Evolutionary conservation across 257 asterid genomes (phyloP).

Genomic region (Lycium barbarum): DNA sequence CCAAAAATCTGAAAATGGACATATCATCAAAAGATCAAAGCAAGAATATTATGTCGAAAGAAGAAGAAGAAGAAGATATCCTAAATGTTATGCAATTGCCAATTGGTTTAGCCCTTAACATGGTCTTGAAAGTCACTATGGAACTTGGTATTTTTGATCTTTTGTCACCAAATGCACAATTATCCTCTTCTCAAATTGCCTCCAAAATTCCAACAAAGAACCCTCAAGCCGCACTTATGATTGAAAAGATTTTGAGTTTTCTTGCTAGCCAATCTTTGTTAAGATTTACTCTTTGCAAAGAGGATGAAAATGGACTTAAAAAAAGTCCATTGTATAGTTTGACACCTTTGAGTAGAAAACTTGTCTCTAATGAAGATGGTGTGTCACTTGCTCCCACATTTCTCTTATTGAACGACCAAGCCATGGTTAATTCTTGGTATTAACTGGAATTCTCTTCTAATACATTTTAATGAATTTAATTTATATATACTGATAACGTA

Average conservation of each 20-base stretch:
- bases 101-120: background rate
- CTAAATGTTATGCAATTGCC: constrained; percentile 18
- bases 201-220: constrained; percentile 26
- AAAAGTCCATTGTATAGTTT: constrained; percentile 8
- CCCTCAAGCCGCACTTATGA: constrained; percentile 30
- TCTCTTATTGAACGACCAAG: constrained; percentile 18
- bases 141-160: constrained; percentile 39
- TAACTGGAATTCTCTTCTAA: background rate
- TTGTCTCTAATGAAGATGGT: constrained; percentile 7
- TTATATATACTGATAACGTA: too few relatives aligned
- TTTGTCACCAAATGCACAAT: constrained; percentile 21
- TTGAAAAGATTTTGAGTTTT: constrained; percentile 30
- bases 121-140: constrained; percentile 35
- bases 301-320: constrained; percentile 14
- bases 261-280: constrained; percentile 32
- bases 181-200: constrained; percentile 25
- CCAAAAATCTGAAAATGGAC: constrained; percentile 8
- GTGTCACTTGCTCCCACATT: constrained; percentile 18
- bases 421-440: constrained; percentile 28
- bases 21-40: constrained; percentile 9
- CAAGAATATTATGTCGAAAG: background rate
- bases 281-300: background rate
- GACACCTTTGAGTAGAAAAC: constrained; percentile 21
- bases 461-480: background rate
- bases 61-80: constrained; percentile 23